Percentiles rank a stretch among this genome's conserved stretches.
phyloP scores from a whole-genome alignment of 2,329 filamentous ascomycete genomes.

The Trichoderma arundinaceum region DNA sequence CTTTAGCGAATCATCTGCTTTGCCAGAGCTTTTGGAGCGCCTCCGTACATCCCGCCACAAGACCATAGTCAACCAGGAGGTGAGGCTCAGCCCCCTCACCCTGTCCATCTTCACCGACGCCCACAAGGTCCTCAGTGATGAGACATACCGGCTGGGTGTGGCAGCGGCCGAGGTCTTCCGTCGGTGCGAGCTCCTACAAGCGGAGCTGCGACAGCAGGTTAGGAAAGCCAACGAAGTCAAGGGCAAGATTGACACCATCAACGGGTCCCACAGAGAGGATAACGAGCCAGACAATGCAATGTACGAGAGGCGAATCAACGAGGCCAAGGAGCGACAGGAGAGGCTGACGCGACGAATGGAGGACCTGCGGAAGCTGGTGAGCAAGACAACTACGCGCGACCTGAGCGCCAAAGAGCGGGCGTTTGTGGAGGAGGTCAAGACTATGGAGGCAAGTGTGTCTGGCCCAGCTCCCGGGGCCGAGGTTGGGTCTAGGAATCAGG shows the following conservation, averaged over 20 bases:
- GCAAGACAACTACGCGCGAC: constrained; percentile 50
- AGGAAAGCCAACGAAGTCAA: constrained; percentile 68
- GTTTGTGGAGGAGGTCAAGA: constrained; percentile 54
- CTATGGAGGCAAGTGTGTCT: constrained; percentile 60
- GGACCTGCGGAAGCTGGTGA: constrained; percentile 54
- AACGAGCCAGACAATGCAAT: constrained; percentile 59
- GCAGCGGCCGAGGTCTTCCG: constrained; percentile 77
- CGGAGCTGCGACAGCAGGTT: constrained; percentile 71
- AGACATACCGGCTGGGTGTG: constrained; percentile 70
- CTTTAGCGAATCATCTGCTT: constrained; percentile 62
- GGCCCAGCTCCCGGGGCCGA: constrained; percentile 41
- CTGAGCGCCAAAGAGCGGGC: constrained; percentile 54
- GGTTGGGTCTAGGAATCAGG: constrained; percentile 45
- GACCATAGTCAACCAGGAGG: constrained; percentile 67
- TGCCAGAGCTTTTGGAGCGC: constrained; percentile 62
- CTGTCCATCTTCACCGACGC: constrained; percentile 74
- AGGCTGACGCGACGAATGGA: constrained; percentile 66
- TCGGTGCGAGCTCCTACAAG: constrained; percentile 69
- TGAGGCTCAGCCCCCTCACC: constrained; percentile 72
- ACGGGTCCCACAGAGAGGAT: constrained; percentile 53
- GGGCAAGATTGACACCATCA: constrained; percentile 68
- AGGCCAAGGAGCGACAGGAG: constrained; percentile 61
- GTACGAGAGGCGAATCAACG: constrained; percentile 63
- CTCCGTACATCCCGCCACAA: constrained; percentile 65
- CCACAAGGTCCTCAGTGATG: constrained; percentile 71